These are phyloP conservation scores for Kwoniella shandongensis DNA, from an alignment of 768 basidiomycete species.

Conservation along the genomic window DNA sequence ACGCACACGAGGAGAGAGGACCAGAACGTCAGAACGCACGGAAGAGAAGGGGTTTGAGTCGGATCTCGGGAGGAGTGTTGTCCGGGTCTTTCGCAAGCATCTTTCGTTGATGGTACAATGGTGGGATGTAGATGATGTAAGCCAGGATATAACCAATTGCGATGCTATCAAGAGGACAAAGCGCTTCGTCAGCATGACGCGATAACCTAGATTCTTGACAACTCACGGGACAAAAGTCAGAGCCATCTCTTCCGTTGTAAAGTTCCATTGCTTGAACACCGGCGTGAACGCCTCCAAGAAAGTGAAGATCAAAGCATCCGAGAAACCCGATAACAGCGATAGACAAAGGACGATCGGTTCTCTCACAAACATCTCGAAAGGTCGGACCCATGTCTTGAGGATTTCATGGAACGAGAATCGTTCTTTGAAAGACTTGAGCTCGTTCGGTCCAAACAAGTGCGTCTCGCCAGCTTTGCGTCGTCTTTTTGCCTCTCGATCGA, in stretches of 20 bases:
- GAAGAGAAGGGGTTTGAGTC: constrained; percentile 37
- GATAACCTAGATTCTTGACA: background rate
- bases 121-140: constrained; percentile 34
- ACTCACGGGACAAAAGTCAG: constrained; percentile 44
- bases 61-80: constrained; percentile 35
- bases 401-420: constrained; percentile 29
- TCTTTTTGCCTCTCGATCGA: constrained; percentile 37
- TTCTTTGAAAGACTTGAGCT: constrained; percentile 30
- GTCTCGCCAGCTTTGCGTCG: constrained; percentile 32
- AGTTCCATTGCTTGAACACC: constrained; percentile 43
- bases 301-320: constrained; percentile 51
- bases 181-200: background rate
- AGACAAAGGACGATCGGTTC: constrained; percentile 50
- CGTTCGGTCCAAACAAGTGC: constrained; percentile 44
- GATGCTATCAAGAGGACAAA: constrained; percentile 15
- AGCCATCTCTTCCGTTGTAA: constrained; percentile 36
- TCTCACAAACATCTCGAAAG: constrained; percentile 43
- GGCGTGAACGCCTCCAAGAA: constrained; percentile 46
- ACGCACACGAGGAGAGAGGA: background rate
- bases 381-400: constrained; percentile 31
- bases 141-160: constrained; percentile 47
- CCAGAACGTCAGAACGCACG: constrained; percentile 11
- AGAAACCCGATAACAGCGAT: constrained; percentile 49
- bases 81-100: constrained; percentile 25
- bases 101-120: constrained; percentile 27